These are phyloP conservation scores for Urostyla sp. DNA, from an alignment of 73 alveolate species.

Conservation along the genomic window DNA sequence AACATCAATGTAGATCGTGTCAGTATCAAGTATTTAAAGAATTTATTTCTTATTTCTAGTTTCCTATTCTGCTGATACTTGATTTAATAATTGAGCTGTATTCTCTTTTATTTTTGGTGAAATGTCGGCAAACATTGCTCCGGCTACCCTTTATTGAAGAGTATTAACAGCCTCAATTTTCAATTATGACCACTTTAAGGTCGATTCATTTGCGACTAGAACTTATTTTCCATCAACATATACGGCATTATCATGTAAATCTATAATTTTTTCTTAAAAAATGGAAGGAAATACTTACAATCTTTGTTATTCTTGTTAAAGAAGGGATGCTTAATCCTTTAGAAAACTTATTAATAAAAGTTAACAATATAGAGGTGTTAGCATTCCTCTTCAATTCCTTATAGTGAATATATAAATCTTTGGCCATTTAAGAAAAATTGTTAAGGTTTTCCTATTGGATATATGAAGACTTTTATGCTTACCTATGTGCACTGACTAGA, in stretches of 20 bases:
- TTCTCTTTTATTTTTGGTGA: neutral
- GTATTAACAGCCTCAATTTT: conserved; percentile 17
- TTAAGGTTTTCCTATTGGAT: conserved; percentile 11
- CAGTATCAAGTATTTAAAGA: neutral
- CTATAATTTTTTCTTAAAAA: neutral
- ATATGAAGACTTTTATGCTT: no score
- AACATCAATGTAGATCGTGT: conserved; percentile 1
- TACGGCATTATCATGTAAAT: conserved; percentile 5
- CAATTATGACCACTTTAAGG: neutral
- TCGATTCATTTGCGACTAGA: neutral
- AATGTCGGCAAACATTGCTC: neutral
- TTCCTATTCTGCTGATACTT: neutral
- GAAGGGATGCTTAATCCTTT: conserved; percentile 42
- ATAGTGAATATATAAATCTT: conserved; percentile 27
- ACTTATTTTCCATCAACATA: conserved; percentile 29
- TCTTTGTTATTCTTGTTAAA: neutral
- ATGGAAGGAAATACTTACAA: neutral
- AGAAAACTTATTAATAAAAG: conserved; percentile 5
- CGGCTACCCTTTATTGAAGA: no score
- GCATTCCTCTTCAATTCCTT: conserved; percentile 17
- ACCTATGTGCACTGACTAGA: conserved; percentile 47
- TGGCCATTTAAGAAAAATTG: conserved; percentile 16
- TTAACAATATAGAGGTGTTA: conserved; percentile 8
- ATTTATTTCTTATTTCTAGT: neutral
- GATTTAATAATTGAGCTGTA: neutral